Evolutionary conservation across 768 basidiomycete species (phyloP), one percentile per base, ranked within the genome.

Genomic region (Gymnopilus junonius): DNA sequence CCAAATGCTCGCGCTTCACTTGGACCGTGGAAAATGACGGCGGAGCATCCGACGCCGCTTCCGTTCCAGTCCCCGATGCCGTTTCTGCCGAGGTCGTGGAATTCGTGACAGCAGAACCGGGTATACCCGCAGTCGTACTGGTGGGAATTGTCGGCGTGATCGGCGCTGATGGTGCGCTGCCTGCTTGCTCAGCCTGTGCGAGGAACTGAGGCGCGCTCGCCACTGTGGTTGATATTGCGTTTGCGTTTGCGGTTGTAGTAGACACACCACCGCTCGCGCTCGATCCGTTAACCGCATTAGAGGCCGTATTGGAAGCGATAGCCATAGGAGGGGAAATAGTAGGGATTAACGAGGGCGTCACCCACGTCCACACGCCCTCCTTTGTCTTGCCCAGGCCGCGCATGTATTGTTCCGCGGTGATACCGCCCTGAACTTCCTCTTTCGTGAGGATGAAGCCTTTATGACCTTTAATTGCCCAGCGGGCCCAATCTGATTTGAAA

Each of bases 361-460:
- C 35, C 61, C 61, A 62, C 3, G 48, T 55, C 69, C 72, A 71
- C 37, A 57, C 54, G 8, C 66, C 71, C 25, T 67, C 63, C 1
- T 31, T 35, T 23, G 57, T 62, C 35, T 59, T 67, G 23, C 63
- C 67, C 0, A 79, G 65, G 0, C 79, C 79, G 0, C 67, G 54
- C 56, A 71, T 74, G 61, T 76, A 74, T 43, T 75, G 65, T 2
- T 75, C 70, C 15, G 72, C 74, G 0, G 73, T 67, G 58, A 79
- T 75, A 0, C 80, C 80, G 15, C 68, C 63, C 17, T 70, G 62
- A 17, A 76, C 64, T 57, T 82, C 78, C 12, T 77, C 74, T 35
- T 74, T 75, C 7, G 78, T 77, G 8, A 82, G 68, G 5, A 70
- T 58, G 60, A 82, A 81, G 29, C 81, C 80, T 64, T 79, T 79